A percentile compares a stretch with the other conserved stretches of the same genome.
Evolutionary conservation across 2,329 filamentous ascomycete genomes (phyloP).

Genomic region (Penicillium sp.): DNA sequence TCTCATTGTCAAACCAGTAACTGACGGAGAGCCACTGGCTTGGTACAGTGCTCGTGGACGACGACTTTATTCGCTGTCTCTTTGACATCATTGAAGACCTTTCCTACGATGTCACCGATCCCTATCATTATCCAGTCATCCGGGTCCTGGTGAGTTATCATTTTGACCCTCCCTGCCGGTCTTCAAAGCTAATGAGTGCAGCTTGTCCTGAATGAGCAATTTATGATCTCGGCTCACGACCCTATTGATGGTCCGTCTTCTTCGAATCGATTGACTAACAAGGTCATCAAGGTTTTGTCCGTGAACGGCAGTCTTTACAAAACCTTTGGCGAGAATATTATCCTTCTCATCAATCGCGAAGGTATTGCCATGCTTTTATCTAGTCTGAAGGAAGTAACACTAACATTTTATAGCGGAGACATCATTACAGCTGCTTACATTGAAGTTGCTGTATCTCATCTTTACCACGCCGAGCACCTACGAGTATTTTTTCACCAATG

Average conservation of each 20-base stretch:
- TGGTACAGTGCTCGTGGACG: slow-evolving; percentile 52
- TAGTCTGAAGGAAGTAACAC: neutral
- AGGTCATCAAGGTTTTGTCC: slow-evolving; percentile 86
- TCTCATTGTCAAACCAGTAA: neutral
- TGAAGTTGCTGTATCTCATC: slow-evolving; percentile 90
- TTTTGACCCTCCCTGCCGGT: neutral
- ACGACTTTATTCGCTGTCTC: slow-evolving; percentile 75
- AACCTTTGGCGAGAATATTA: slow-evolving; percentile 96
- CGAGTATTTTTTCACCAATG: slow-evolving; percentile 98
- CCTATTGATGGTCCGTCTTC: slow-evolving; percentile 36
- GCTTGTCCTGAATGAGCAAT: slow-evolving; percentile 96
- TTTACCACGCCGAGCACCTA: slow-evolving; percentile 89
- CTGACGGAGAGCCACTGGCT: neutral
- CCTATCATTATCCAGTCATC: slow-evolving; percentile 93
- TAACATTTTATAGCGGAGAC: slow-evolving; percentile 59
- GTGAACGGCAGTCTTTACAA: slow-evolving; percentile 74
- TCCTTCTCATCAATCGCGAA: slow-evolving; percentile 88
- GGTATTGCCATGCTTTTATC: slow-evolving; percentile 38
- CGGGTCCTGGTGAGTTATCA: slow-evolving; percentile 70
- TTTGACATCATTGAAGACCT: slow-evolving; percentile 83
- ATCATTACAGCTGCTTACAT: slow-evolving; percentile 86
- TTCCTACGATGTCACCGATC: slow-evolving; percentile 80
- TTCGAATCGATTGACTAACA: slow-evolving; percentile 67
- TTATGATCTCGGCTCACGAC: slow-evolving; percentile 72
- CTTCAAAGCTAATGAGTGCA: slow-evolving; percentile 33